phyloP scores from a whole-genome alignment of 441 rosid species.

The Erodium trifolium region DNA sequence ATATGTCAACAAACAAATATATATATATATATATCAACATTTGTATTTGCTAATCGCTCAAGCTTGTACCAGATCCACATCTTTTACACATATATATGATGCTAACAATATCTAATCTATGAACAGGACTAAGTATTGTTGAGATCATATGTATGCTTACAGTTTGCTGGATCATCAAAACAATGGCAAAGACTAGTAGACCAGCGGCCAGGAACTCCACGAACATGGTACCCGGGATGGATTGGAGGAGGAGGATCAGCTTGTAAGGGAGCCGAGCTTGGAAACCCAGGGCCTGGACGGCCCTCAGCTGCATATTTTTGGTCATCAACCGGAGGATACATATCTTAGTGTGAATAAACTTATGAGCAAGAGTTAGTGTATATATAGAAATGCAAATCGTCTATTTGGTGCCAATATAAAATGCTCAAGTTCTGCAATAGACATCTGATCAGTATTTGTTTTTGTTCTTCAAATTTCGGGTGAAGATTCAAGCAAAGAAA shows the following conservation, averaged over 20 bases:
- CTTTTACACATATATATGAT: too few relatives aligned
- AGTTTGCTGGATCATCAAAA: conserved; percentile 34
- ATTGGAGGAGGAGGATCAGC: conserved; percentile 14
- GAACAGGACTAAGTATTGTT: background rate
- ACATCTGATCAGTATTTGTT: too few relatives aligned
- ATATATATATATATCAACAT: too few relatives aligned
- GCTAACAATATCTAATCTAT: too few relatives aligned
- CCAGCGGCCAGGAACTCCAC: conserved; percentile 21
- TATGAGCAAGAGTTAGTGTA: background rate
- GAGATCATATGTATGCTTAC: conserved; percentile 16
- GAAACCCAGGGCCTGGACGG: background rate
- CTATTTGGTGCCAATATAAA: background rate
- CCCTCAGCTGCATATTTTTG: background rate
- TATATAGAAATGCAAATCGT: background rate
- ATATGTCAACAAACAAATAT: background rate
- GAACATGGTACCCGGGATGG: conserved; percentile 7
- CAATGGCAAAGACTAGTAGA: conserved; percentile 37
- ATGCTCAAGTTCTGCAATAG: background rate
- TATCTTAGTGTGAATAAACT: background rate
- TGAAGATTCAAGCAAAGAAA: background rate
- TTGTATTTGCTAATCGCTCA: too few relatives aligned
- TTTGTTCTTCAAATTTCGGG: background rate
- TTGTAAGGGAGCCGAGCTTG: too few relatives aligned
- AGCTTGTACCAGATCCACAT: too few relatives aligned
- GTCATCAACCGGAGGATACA: background rate